Base-by-base conservation (phyloP, 805 yeast species). In the Starmerella scarabaei region DNA sequence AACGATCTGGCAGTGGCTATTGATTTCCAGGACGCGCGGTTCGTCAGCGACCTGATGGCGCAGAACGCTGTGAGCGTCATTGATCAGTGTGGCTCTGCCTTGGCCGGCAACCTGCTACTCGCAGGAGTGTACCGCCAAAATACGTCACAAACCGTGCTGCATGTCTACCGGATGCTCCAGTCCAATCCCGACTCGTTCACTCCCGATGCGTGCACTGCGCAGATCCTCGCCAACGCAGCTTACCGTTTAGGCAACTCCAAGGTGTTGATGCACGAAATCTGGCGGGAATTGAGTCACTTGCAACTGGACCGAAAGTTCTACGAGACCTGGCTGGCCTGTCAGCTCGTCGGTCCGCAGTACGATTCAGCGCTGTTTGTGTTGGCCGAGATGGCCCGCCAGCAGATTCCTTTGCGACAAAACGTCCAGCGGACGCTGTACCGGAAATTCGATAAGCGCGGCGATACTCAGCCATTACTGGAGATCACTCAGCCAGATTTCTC, bases 181-280 rank as follows among this genome's bases (percentile, higher is more conserved):
- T 14, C 19, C 4, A 18, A 21, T 6, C 4, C 20, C 18, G 6
- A 9, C 3, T 39, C 37, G 12, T 45, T 51, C 24, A 28, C 2
- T 31, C 49, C 52, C 14, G 29, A 43, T 26, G 24, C 11, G 9
- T 19, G 12, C 18, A 52, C 55, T 2, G 47, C 49, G 11, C 47
- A 44, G 39, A 36, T 52, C 6, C 43, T 52, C 7, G 48, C 50
- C 23, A 52, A 50, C 24, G 38, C 52, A 1, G 57, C 58, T 3
- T 51, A 37, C 31, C 48, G 55, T 12, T 39, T 57, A 36, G 55
- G 59, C 6, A 55, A 56, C 36, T 46, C 60, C 12, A 56, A 58
- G 37, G 47, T 50, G 16, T 45, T 55, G 14, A 32, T 49, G 19
- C 44, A 45, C 31, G 45, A 33, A 18, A 52, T 58, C 8, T 57